These are phyloP conservation scores for Colletotrichum destructivum DNA, from an alignment of 2,329 filamentous ascomycete species.

Conservation along the genomic window DNA sequence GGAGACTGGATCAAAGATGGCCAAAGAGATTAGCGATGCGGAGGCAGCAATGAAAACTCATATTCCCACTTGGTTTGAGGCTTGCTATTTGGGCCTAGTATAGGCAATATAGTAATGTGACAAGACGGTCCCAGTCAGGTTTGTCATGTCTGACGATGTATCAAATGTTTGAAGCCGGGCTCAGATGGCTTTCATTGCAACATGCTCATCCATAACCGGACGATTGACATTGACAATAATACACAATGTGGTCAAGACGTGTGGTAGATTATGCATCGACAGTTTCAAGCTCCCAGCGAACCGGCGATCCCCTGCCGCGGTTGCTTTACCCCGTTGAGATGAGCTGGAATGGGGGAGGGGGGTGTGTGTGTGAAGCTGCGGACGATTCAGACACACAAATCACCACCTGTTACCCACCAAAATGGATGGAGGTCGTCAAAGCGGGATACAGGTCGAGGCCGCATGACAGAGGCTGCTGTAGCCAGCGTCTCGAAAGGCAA, in stretches of 20 bases:
- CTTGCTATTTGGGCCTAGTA: background rate
- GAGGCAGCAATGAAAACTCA: constrained; percentile 35
- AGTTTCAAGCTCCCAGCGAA: background rate
- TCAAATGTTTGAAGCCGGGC: background rate
- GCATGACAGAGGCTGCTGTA: background rate
- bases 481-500: no score
- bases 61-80: background rate
- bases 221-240: background rate
- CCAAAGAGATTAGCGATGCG: constrained; percentile 27
- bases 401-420: no score
- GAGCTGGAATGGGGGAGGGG: background rate
- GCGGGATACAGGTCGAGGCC: background rate
- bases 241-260: background rate
- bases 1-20: constrained; percentile 30
- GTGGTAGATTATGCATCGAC: background rate
- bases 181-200: constrained; percentile 2
- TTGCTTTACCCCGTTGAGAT: background rate
- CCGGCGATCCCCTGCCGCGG: background rate
- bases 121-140: background rate
- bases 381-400: no score
- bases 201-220: constrained; percentile 8
- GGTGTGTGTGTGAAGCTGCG: no score
- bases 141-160: background rate
- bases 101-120: background rate
- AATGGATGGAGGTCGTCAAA: background rate